Percentiles rank a stretch among this genome's conserved stretches.
Conservation (phyloP, 2,329 filamentous ascomycete genomes). For the Graphium sp. region DNA sequence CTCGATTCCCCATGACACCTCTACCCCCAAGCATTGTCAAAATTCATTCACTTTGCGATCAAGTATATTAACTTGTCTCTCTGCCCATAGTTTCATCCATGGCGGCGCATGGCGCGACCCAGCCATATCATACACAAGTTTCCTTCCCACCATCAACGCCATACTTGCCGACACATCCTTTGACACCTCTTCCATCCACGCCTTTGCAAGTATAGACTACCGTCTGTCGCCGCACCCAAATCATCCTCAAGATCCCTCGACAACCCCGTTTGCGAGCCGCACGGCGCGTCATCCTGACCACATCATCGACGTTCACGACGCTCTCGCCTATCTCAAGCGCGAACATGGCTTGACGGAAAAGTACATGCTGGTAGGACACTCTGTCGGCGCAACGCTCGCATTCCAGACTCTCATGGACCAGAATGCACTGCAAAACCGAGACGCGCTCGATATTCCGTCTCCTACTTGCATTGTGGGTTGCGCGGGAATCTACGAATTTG, state of each 20-base stretch:
- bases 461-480: slow-evolving; percentile 41
- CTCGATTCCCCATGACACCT: neutral
- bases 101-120: slow-evolving; percentile 12
- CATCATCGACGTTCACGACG: slow-evolving; percentile 35
- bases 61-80: neutral
- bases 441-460: slow-evolving; percentile 13
- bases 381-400: slow-evolving; percentile 39
- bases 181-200: slow-evolving; percentile 26
- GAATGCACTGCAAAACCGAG: slow-evolving; percentile 10
- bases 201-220: slow-evolving; percentile 34
- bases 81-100: slow-evolving; percentile 9
- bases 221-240: slow-evolving; percentile 36
- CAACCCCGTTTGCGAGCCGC: slow-evolving; percentile 13
- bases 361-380: slow-evolving; percentile 45
- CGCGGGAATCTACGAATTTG: slow-evolving; percentile 51
- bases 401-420: slow-evolving; percentile 29
- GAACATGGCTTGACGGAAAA: slow-evolving; percentile 24
- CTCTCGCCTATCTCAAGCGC: slow-evolving; percentile 27
- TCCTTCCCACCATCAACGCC: slow-evolving; percentile 10
- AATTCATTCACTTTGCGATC: too few species aligned
- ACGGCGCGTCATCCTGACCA: slow-evolving; percentile 41
- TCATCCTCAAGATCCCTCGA: slow-evolving; percentile 16
- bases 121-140: slow-evolving; percentile 5
- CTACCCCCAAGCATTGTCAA: too few species aligned
- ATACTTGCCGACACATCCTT: slow-evolving; percentile 33